Evolutionary conservation across 2,329 filamentous ascomycete species (phyloP).

Genomic region (Trichoderma polysporum): DNA sequence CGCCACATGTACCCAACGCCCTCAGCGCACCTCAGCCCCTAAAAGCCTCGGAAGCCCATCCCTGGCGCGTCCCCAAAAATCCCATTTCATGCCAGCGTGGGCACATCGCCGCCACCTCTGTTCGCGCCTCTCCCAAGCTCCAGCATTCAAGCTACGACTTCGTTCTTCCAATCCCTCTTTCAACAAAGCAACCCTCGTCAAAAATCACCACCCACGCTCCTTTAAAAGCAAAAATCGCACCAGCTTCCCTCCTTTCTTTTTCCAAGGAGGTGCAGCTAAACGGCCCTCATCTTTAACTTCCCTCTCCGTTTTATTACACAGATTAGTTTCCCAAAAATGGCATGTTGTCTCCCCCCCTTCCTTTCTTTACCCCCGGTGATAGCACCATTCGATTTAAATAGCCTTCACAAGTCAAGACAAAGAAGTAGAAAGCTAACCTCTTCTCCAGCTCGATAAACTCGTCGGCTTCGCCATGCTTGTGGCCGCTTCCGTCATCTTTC

Average conservation of each 20-base stretch:
- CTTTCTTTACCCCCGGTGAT: background rate
- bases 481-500: conserved; percentile 62
- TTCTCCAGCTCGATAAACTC: conserved; percentile 78
- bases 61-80: conserved; percentile 10
- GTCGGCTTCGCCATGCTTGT: conserved; percentile 67
- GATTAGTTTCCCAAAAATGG: conserved; percentile 31
- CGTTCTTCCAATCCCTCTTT: background rate
- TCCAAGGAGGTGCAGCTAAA: too few species aligned
- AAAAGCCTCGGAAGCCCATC: background rate
- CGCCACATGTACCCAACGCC: background rate
- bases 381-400: background rate
- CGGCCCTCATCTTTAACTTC: background rate
- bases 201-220: conserved; percentile 9
- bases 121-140: conserved; percentile 3
- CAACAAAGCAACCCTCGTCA: background rate
- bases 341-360: conserved; percentile 22
- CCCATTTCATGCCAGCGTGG: conserved; percentile 22
- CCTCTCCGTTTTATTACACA: background rate
- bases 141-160: background rate
- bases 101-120: background rate
- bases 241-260: background rate
- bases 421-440: background rate
- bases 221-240: background rate
- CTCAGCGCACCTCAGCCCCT: background rate
- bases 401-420: background rate